Evolutionary conservation across 805 yeast genomes (phyloP).

Genomic region (Zygoascus flipseniorum): DNA sequence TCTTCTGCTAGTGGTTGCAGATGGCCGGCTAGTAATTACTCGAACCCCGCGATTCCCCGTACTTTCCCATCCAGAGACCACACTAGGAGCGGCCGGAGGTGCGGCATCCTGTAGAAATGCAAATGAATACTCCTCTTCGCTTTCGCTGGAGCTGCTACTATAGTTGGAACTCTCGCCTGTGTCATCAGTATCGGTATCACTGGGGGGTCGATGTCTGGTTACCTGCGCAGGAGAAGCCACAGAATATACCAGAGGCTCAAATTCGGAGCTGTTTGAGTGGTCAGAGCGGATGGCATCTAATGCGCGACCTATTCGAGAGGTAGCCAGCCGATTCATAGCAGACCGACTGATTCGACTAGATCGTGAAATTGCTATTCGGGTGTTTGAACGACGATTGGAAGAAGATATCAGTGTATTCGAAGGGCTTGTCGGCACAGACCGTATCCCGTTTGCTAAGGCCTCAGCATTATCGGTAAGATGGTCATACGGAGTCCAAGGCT

Average conservation of each 20-base stretch:
- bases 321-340: background rate
- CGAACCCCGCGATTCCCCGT: background rate
- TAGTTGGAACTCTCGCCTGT: background rate
- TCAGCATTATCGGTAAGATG: background rate
- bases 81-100: background rate
- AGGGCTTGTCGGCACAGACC: background rate
- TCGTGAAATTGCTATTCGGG: too few relatives aligned
- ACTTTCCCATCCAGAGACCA: background rate
- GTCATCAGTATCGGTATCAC: background rate
- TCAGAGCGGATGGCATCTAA: background rate
- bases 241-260: background rate
- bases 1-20: background rate
- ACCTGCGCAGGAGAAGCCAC: background rate
- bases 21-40: background rate
- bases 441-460: background rate
- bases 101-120: background rate
- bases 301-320: background rate
- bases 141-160: background rate
- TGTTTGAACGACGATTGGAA: too few relatives aligned
- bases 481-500: background rate
- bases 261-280: background rate
- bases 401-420: background rate
- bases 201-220: background rate
- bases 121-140: background rate
- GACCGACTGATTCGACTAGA: background rate